These are phyloP conservation scores for Fusarium liriodendri DNA, from an alignment of 2,329 filamentous ascomycete species.

Conservation along the genomic window DNA sequence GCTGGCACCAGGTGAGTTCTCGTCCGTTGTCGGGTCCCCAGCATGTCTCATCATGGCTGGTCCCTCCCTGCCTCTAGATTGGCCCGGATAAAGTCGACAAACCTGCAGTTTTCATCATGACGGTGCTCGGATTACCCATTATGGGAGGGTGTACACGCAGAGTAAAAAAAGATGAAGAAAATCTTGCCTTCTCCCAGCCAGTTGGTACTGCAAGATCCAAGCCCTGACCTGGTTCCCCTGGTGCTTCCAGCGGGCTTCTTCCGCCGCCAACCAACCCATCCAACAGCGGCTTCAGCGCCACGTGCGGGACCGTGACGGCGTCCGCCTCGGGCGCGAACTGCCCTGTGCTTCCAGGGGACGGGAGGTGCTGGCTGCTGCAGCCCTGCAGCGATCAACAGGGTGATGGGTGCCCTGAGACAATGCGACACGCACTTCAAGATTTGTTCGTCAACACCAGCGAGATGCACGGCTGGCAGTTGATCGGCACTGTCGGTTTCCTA, in stretches of 20 bases:
- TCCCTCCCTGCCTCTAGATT: slow-evolving; percentile 24
- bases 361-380: slow-evolving; percentile 4
- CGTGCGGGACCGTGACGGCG: slow-evolving; percentile 27
- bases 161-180: background rate
- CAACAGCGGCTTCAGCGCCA: slow-evolving; percentile 21
- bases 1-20: background rate
- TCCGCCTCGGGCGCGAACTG: slow-evolving; percentile 10
- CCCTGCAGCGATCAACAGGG: slow-evolving; percentile 36
- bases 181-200: slow-evolving; percentile 22
- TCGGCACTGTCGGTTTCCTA: slow-evolving; percentile 23
- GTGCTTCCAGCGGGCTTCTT: slow-evolving; percentile 19
- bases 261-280: slow-evolving; percentile 25
- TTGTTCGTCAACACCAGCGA: background rate
- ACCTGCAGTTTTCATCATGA: slow-evolving; percentile 23
- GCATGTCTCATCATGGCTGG: slow-evolving; percentile 16
- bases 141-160: slow-evolving; percentile 15
- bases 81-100: slow-evolving; percentile 30
- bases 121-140: slow-evolving; percentile 35
- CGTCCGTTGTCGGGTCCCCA: slow-evolving; percentile 1
- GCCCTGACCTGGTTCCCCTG: slow-evolving; percentile 9
- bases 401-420: slow-evolving; percentile 4
- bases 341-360: slow-evolving; percentile 37
- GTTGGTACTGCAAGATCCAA: slow-evolving; percentile 22
- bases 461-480: slow-evolving; percentile 37
- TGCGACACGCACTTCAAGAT: slow-evolving; percentile 12